Conservation (phyloP, 2,329 filamentous ascomycete species). For the Colletotrichum coccodes region DNA sequence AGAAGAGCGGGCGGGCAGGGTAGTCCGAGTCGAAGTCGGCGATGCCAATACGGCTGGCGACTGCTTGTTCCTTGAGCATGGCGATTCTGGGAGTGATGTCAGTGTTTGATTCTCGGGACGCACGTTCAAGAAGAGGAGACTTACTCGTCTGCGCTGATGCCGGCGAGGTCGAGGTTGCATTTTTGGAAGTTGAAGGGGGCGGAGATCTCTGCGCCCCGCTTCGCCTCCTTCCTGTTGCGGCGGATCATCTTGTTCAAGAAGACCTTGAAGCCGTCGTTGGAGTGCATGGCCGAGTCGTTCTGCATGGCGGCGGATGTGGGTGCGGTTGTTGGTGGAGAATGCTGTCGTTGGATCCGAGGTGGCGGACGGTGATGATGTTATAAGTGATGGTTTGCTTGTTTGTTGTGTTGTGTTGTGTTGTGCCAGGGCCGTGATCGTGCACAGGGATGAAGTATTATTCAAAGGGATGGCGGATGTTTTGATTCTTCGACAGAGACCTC, state of each 20-base stretch:
- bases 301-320: slow-evolving; percentile 12
- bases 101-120: slow-evolving; percentile 1
- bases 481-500: not conserved
- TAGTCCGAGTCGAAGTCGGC: slow-evolving; percentile 42
- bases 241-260: slow-evolving; percentile 56
- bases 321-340: not conserved
- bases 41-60: slow-evolving; percentile 59
- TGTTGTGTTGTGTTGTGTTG: not conserved
- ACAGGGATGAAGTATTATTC: not conserved
- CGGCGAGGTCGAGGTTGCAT: slow-evolving; percentile 62
- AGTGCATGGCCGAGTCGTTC: slow-evolving; percentile 36
- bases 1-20: slow-evolving; percentile 21
- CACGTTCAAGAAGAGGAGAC: slow-evolving; percentile 38
- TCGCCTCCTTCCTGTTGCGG: slow-evolving; percentile 53
- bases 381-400: not conserved
- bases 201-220: slow-evolving; percentile 59
- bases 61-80: slow-evolving; percentile 62
- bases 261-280: slow-evolving; percentile 55
- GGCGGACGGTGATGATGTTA: not conserved
- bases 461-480: not conserved
- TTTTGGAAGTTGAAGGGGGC: slow-evolving; percentile 68
- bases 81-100: slow-evolving; percentile 50
- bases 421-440: not conserved
- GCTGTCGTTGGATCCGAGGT: not conserved
- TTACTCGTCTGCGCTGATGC: slow-evolving; percentile 69